Evolutionary conservation across 139 green algal genomes (phyloP).

Genomic region (Penium margaritaceum): DNA sequence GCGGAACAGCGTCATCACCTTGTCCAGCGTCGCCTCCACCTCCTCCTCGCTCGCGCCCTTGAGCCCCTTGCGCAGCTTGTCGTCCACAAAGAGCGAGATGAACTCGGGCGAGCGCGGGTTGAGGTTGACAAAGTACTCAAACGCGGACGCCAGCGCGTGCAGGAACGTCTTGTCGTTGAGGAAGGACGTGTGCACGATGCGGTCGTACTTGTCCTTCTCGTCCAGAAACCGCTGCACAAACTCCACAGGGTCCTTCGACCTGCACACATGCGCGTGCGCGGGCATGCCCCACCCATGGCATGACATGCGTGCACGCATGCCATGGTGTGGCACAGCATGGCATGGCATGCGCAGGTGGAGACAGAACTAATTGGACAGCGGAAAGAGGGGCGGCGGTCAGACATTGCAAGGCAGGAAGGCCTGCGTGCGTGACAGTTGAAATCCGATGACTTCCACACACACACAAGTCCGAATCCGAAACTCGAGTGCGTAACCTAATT

Average conservation of each 20-base stretch:
- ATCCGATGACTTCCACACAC: no score
- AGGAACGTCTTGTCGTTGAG: constrained; percentile 79
- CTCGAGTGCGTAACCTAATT: no score
- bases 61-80: constrained; percentile 71
- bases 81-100: constrained; percentile 94
- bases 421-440: neutral
- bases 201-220: constrained; percentile 84
- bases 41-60: constrained; percentile 72
- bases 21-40: constrained; percentile 82
- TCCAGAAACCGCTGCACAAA: constrained; percentile 80
- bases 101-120: constrained; percentile 81
- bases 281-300: no score
- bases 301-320: no score
- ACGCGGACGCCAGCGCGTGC: constrained; percentile 77
- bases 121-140: constrained; percentile 92
- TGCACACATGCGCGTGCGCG: no score
- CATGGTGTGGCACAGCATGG: no score
- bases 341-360: no score
- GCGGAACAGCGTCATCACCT: constrained; percentile 53
- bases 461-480: no score
- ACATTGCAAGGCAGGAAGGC: neutral
- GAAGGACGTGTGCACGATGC: constrained; percentile 67
- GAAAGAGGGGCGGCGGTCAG: no score
- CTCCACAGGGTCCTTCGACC: constrained; percentile 60
- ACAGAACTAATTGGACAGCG: no score